Base-by-base conservation (phyloP, 169 alveolate species). In the Eimeria tenella region DNA sequence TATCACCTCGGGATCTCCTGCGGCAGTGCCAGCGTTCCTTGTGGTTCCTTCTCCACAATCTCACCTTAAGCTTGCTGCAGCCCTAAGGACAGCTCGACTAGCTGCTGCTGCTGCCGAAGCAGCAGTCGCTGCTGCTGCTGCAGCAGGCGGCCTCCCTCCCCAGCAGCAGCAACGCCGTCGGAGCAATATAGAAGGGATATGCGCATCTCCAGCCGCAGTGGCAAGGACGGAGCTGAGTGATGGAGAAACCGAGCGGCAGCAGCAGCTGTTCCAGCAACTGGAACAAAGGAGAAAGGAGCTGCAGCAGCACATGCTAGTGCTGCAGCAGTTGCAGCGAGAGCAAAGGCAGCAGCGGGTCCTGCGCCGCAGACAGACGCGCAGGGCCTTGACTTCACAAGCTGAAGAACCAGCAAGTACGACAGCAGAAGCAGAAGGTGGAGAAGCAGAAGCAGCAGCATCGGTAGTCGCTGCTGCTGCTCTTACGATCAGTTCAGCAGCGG, bases 361-460 rank as follows among this genome's bases (percentile, higher is more conserved):
- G 77, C 77, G 77, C 77, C 77, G 77, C 52, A 42, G 77, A 23
- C 77, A 68, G 77, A 42, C 77, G 49, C 77, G 77, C 77, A 68
- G 19, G 31, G 77, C 77, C 21, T 11, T 17, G 77, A 42, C 15
- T 68, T 6, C 77, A 4, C 77, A 68, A 8, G 77, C 49, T 23
- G 15, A 9, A n/a, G 77, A n/a, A 11, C 31, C 77, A n/a, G 52
- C 77, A 21, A 50, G 53, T 9, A 17, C 77, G 19, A 60, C 84
- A 74, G 84, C 84, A 31, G 56, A 9, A 74, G 84, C 62, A 50
- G 84, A 74, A 13, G 84, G 23, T 10, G 58, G 15, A 8, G 62
- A 31, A 53, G 84, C 42, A 53, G 58, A 60, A 42, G 11, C 52
- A 56, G 75, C 58, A 62, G 62, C 73, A 17, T 23, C 91, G 74